Evolutionary conservation across 1,139 yeast genomes (phyloP), one percentile per base, ranked within the genome.

Genomic region (Yamadazyma oceani): DNA sequence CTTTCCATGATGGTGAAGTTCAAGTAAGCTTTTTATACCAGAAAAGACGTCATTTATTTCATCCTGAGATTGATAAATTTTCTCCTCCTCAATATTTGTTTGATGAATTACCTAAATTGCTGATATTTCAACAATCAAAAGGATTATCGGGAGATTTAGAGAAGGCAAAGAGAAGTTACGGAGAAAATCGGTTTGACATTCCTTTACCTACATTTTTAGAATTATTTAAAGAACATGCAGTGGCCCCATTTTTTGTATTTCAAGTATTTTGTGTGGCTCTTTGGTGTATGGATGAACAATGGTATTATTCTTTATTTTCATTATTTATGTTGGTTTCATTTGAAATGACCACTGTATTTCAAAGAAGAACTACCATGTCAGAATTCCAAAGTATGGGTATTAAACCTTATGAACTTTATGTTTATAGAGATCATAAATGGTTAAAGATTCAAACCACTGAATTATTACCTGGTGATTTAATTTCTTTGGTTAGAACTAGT

Each of bases 331-430:
- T 94, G 47, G 83, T 92, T 22, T 79, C 95, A 3, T 92, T 92
- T 68, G 99, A 92, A 64, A 86, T 84, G 64, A 88, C 97, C 28
- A 89, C 95, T 29, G 98, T 92, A 13, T 85, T 81, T 66, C 98
- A 94, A 71, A 85, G 99, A 66, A 86, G 95, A 66, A 72, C 88
- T 10, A 92, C 98, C 37, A 84, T 92, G 88, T 70, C 82, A 36
- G 98, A 92, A 64, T 92, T 92, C 62, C 89, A 95, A 64, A 84
- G 95, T 32, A 92, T 94, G 98, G 96, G 97, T 49, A 84, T 94
- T 51, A 88, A 89, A 60, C 97, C 98, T 11, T 94, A 86, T 61
- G 68, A 75, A 9, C 73, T 92, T 44, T 78, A 80, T 57, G 95
- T 76, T 29, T 79, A 68, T 62, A 80, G 99, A 64, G 78, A 81